phyloP scores from a whole-genome alignment of 164 flowering plant genomes.

The Dillenia suffruticosa region DNA sequence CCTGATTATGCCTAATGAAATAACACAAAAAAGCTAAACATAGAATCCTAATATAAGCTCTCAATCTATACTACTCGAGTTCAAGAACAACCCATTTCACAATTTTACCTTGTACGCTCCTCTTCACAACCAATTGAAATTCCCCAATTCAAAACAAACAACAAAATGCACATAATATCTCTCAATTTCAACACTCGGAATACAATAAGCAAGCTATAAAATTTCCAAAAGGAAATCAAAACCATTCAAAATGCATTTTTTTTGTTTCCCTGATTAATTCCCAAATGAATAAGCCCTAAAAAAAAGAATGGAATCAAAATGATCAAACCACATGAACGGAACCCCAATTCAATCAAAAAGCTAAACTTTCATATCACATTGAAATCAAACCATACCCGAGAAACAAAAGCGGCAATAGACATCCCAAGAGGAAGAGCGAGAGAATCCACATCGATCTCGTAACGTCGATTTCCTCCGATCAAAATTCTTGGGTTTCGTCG shows the following conservation, averaged over 20 bases:
- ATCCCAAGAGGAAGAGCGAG: slow-evolving; percentile 43
- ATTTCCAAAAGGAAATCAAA: neutral
- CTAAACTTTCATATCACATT: neutral
- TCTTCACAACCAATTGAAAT: no score
- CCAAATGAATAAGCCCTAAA: neutral
- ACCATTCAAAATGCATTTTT: neutral
- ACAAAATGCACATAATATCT: no score
- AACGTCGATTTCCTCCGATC: slow-evolving; percentile 14
- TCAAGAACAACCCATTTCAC: no score
- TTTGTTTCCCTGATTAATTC: neutral
- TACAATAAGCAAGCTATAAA: neutral
- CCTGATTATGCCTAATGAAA: no score
- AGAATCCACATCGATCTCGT: slow-evolving; percentile 20
- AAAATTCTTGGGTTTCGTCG: slow-evolving; percentile 36
- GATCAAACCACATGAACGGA: neutral
- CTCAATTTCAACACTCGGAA: no score
- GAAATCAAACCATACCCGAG: slow-evolving; percentile 19
- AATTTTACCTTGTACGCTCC: no score
- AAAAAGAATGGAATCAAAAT: neutral
- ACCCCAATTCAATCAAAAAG: neutral
- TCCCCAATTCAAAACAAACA: no score
- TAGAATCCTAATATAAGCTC: no score
- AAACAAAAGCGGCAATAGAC: slow-evolving; percentile 40
- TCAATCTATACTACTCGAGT: no score
- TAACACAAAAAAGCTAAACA: no score